Evolutionary conservation across 2,329 filamentous ascomycete genomes (phyloP).

Genomic region (Penicillium sp.): DNA sequence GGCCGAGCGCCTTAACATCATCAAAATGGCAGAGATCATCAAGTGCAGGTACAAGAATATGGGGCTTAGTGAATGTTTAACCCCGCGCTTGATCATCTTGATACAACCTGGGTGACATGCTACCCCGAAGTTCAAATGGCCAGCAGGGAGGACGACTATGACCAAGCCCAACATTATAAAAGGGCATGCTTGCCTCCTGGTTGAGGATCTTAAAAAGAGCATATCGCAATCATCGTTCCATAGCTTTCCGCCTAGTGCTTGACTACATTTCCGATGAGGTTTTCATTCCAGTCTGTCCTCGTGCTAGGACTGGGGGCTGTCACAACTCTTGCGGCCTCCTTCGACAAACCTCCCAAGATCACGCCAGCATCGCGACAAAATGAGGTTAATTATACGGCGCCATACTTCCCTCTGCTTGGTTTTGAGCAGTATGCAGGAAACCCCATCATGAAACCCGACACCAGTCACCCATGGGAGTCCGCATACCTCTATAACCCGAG

Average conservation of each 20-base stretch:
- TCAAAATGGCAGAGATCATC: neutral
- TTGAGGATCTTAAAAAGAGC: neutral
- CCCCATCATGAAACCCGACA: neutral
- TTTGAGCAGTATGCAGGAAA: slow-evolving; percentile 1
- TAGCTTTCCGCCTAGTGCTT: too few relatives aligned
- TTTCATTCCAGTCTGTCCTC: neutral
- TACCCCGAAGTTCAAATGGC: neutral
- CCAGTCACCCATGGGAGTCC: slow-evolving; percentile 1
- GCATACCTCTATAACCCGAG: slow-evolving; percentile 2
- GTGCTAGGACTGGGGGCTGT: neutral
- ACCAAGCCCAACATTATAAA: neutral
- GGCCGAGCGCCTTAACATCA: neutral
- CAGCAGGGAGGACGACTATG: neutral
- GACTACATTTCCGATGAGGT: neutral
- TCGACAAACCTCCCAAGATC: neutral
- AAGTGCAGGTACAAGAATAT: neutral
- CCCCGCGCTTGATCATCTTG: neutral
- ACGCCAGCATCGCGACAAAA: neutral
- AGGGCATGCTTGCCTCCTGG: neutral
- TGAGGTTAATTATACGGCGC: neutral
- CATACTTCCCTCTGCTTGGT: neutral
- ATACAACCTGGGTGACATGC: neutral
- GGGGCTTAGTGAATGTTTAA: neutral
- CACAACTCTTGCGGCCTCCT: neutral
- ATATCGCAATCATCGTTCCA: neutral